Evolutionary conservation across 257 asterid genomes (phyloP).

Genomic region (Penstemon barbatus): DNA sequence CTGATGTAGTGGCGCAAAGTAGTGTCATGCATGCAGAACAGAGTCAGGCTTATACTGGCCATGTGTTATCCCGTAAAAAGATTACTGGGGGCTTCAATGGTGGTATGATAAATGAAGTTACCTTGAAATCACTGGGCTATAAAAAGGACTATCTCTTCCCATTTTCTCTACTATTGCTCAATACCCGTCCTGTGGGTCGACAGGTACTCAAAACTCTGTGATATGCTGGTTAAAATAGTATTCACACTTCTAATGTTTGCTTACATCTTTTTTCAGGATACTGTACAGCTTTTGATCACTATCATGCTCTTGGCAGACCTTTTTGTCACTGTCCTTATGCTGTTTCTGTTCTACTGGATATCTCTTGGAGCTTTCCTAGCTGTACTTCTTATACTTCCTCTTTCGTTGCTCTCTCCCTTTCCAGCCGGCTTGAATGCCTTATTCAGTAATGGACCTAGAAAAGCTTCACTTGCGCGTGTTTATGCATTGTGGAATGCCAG

Average conservation of each 20-base stretch:
- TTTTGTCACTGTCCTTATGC: constrained; percentile 75
- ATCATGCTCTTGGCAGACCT: constrained; percentile 87
- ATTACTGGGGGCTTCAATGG: constrained; percentile 80
- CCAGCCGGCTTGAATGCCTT: constrained; percentile 96
- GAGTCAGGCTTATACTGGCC: constrained; percentile 49
- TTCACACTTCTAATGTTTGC: constrained; percentile 34
- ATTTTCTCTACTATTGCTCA: constrained; percentile 73
- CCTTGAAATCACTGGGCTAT: constrained; percentile 66
- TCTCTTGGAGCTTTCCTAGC: constrained; percentile 90
- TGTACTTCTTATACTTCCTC: constrained; percentile 87
- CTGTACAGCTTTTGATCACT: constrained; percentile 78
- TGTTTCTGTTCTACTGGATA: constrained; percentile 85
- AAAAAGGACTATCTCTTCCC: constrained; percentile 75
- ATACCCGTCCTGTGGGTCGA: constrained; percentile 91
- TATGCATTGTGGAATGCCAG: constrained; percentile 91
- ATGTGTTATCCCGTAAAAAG: constrained; percentile 65
- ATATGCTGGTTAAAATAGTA: constrained; percentile 23
- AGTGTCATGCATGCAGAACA: constrained; percentile 49
- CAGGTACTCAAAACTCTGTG: constrained; percentile 55
- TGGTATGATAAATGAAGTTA: constrained; percentile 74
- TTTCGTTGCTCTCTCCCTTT: constrained; percentile 89
- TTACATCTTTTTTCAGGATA: constrained; percentile 69
- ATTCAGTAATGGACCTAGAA: constrained; percentile 84
- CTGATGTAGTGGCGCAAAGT: constrained; percentile 41
- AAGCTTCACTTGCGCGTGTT: constrained; percentile 88